A percentile compares a stretch with the other conserved stretches of the same genome.
Conservation (phyloP, 106 monocot species). For the Dendrobium huoshanense region DNA sequence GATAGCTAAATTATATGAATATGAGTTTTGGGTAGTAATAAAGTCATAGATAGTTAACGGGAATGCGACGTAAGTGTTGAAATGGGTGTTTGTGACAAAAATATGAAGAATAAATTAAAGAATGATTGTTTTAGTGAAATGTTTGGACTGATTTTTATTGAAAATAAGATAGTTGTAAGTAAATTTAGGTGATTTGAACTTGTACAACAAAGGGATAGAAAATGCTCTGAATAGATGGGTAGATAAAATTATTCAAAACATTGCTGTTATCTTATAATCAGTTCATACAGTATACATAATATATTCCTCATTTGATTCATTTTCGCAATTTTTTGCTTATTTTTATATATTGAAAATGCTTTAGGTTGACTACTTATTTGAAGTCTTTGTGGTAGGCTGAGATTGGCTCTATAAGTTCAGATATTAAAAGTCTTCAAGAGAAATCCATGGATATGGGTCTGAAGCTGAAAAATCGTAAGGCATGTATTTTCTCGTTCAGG, state of each 20-base stretch:
- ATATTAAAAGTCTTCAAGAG: constrained; percentile 94
- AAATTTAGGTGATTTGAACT: not conserved
- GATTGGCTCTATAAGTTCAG: constrained; percentile 99
- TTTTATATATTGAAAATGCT: not conserved
- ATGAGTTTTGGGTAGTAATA: too few relatives aligned
- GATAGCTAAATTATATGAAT: too few relatives aligned
- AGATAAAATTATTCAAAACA: not conserved
- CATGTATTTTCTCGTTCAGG: constrained; percentile 8
- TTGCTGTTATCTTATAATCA: not conserved
- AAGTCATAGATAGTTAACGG: too few relatives aligned
- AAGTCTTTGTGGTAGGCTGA: constrained; percentile 56
- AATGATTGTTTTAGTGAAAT: not conserved
- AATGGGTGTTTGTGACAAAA: too few relatives aligned
- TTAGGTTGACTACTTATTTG: not conserved
- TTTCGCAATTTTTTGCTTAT: not conserved
- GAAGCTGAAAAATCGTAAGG: constrained; percentile 98
- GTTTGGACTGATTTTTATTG: not conserved
- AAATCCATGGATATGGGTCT: constrained; percentile 99
- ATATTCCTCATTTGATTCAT: not conserved
- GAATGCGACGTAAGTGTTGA: too few relatives aligned
- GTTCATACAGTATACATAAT: not conserved
- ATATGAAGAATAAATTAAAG: not conserved
- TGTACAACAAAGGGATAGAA: not conserved
- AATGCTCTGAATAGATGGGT: not conserved
- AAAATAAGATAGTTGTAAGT: not conserved